Base-by-base conservation (phyloP, 805 yeast genomes). In the Metschnikowia colocasiae region DNA sequence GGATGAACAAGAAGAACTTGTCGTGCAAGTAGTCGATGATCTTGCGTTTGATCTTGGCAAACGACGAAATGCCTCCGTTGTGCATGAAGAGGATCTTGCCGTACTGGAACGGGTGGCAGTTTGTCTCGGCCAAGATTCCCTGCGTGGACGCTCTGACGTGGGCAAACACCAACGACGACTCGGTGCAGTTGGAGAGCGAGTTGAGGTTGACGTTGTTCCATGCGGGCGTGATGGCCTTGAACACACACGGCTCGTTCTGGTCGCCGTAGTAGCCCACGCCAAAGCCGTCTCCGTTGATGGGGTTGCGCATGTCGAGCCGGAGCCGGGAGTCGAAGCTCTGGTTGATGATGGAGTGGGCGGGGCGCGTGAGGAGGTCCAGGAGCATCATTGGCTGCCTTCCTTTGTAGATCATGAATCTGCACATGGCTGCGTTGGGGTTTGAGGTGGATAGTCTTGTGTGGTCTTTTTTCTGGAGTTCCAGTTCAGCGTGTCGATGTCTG, bases 231-330 rank as follows among this genome's bases (percentile, higher is more conserved):
- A 91, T 94, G 10, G 98, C 98, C 57, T 89, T 83, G 71, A 87
- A 94, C 2, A 90, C 78, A 65, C 98, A 94, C 22, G 99, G 98
- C 1, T 89, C 87, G 36, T 81, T 79, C 35, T 56, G 58, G 10
- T 63, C 52, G 7, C 70, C 59, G 45, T 94, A 94, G 68, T 94
- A 94, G 0, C 98, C 98, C 19, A 94, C 92, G 1, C 99, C 99
- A 65, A 94, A 94, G 0, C 99, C 99, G 65, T 94, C 99, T 35
- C 99, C 99, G 63, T 94, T 94, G 56, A 94, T 88, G 1, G 99
- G 98, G 44, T 96, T 80, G 54, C 95, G 72, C 68, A 82, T 83
- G 60, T 94, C 98, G 15, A 94, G 74, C 47, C 99, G 75, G 33
- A 94, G 74, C 41, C 99, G 69, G 34, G 94, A 83, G 63, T 94